phyloP scores from a whole-genome alignment of 2,329 filamentous ascomycete species.

The Aspergillus niger region DNA sequence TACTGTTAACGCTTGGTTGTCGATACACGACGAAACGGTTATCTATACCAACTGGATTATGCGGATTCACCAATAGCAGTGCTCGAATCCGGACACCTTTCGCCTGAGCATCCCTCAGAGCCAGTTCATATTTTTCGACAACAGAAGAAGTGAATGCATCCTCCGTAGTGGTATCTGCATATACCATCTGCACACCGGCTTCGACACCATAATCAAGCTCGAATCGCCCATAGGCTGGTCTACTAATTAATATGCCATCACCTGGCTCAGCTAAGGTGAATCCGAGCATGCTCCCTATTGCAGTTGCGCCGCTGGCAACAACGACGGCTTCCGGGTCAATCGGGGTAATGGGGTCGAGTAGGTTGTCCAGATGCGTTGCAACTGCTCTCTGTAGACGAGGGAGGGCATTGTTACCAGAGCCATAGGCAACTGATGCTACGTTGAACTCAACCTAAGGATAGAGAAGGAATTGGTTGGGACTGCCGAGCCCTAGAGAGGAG shows the following conservation, averaged over 20 bases:
- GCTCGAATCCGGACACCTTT: conserved; percentile 41
- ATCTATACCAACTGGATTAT: conserved; percentile 47
- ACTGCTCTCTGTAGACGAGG: conserved; percentile 43
- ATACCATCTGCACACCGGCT: conserved; percentile 43
- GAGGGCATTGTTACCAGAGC: conserved; percentile 41
- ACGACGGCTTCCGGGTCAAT: conserved; percentile 43
- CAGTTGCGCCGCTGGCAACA: conserved; percentile 46
- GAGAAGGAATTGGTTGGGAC: neutral
- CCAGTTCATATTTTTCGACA: conserved; percentile 41
- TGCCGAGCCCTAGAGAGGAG: neutral
- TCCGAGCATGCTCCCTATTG: conserved; percentile 47
- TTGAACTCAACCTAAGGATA: conserved; percentile 32
- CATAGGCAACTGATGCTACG: conserved; percentile 43
- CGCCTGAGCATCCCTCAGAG: conserved; percentile 34
- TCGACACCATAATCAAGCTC: conserved; percentile 52
- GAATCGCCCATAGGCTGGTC: conserved; percentile 54
- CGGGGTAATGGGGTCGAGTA: conserved; percentile 40
- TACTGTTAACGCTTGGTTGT: conserved; percentile 13
- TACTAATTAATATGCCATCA: conserved; percentile 50
- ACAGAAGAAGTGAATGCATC: conserved; percentile 42
- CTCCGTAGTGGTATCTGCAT: conserved; percentile 37
- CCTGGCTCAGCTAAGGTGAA: conserved; percentile 46
- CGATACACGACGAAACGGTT: neutral
- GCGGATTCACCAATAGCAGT: conserved; percentile 47
- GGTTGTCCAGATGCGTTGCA: conserved; percentile 45